A percentile compares a stretch with the other conserved stretches of the same genome.
These are phyloP conservation scores for Paspalum notatum DNA, from an alignment of 176 grass and related monocot genomes.

Conservation along the genomic window DNA sequence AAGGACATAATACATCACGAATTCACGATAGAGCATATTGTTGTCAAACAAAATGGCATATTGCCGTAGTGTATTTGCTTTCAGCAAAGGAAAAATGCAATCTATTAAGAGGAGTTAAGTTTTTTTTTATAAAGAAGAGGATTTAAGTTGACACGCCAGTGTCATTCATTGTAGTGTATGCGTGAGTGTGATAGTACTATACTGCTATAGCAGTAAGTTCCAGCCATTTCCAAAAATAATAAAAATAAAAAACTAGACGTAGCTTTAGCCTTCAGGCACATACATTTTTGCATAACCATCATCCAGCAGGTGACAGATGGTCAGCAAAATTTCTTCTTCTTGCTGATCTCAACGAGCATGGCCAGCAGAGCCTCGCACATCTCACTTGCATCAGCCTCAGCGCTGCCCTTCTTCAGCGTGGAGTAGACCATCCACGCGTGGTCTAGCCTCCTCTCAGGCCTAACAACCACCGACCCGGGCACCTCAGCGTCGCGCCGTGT, in stretches of 20 bases:
- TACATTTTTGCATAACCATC: background rate
- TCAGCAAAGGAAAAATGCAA: background rate
- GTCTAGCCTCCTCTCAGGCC: constrained; percentile 74
- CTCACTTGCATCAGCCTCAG: constrained; percentile 73
- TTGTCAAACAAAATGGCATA: background rate
- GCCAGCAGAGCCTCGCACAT: constrained; percentile 80
- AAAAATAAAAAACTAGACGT: no score
- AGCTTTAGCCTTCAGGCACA: background rate
- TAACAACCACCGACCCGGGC: constrained; percentile 78
- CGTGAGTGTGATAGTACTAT: background rate
- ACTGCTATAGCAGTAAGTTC: background rate
- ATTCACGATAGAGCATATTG: background rate
- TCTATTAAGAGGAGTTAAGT: no score
- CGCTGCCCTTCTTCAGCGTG: constrained; percentile 39
- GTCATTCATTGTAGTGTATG: no score
- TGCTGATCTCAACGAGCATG: constrained; percentile 78
- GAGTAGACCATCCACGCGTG: constrained; percentile 92
- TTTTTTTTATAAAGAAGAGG: no score
- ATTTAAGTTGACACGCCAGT: no score
- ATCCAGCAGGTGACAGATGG: background rate
- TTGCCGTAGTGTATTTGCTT: background rate
- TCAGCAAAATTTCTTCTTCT: constrained; percentile 34
- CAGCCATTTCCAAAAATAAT: background rate
- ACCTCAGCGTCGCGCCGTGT: constrained; percentile 74
- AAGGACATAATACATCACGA: no score